These are phyloP conservation scores for Saturnispora dispora DNA, from an alignment of 805 yeast species.

Conservation along the genomic window DNA sequence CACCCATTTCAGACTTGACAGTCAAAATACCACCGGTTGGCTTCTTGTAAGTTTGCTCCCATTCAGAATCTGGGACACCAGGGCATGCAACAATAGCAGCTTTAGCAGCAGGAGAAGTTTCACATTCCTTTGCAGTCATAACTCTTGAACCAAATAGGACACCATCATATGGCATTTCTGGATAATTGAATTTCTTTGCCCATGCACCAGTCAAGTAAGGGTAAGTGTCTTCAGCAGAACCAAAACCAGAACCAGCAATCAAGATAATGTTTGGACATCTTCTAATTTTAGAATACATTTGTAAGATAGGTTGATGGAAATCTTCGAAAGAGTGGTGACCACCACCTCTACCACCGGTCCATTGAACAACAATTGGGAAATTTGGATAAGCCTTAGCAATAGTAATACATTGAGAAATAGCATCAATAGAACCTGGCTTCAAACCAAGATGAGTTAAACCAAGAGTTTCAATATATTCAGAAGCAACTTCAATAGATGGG, in stretches of 20 bases:
- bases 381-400: constrained; percentile 93
- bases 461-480: constrained; percentile 87
- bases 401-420: constrained; percentile 74
- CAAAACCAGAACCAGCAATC: constrained; percentile 98
- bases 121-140: constrained; percentile 95
- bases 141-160: constrained; percentile 92
- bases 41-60: constrained; percentile 92
- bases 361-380: constrained; percentile 95
- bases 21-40: constrained; percentile 97
- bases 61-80: constrained; percentile 80
- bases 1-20: constrained; percentile 98
- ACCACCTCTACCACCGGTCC: constrained; percentile 99
- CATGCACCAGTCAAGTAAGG: constrained; percentile 97
- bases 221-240: constrained; percentile 92
- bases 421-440: constrained; percentile 96
- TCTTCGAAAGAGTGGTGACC: constrained; percentile 99
- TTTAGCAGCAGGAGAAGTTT: constrained; percentile 90
- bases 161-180: constrained; percentile 99
- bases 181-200: constrained; percentile 81
- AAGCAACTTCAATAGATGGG: constrained; percentile 93
- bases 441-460: constrained; percentile 91
- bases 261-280: constrained; percentile 80
- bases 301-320: constrained; percentile 95
- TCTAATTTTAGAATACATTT: constrained; percentile 92
- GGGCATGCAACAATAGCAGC: constrained; percentile 80